Base-by-base conservation (phyloP, 208 protist species). In the Wallacemonas sp. region DNA sequence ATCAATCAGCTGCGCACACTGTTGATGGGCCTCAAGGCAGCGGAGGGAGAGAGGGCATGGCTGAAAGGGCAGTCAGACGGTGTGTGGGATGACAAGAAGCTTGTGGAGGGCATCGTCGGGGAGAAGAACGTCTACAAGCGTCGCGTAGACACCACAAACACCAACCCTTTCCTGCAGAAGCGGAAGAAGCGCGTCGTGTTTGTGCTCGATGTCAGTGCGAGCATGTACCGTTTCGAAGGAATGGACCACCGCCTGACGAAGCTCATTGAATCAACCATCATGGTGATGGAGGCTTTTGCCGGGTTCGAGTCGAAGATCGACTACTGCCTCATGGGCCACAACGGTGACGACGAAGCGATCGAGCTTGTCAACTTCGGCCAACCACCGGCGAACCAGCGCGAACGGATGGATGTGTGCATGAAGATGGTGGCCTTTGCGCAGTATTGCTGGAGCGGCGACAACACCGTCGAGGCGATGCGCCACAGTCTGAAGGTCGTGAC, bases 191-290 rank as follows among this genome's bases (percentile, higher is more conserved):
- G 85, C 30, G 68, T 97, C 5, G 66, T 92, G 21, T 96, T 98
- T 83, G 89, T 97, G 29, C 73, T 97, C 48, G 95, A 98, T 68
- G 83, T 95, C 36, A 92, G 82, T 44, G 93, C 89, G 10, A 92
- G 79, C 68, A 98, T 98, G 93, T 97, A 97, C 75, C 83, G 93
- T 44, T 97, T 98, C 84, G 96, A 97, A 42, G 63, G 88, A 26
- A 82, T 87, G 68, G 95, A 98, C 63, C 78, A 81, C 29, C 80
- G 95, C 9, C 76, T 98, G 22, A 85, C 89, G 4, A 89, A 91
- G 57, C 70, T 95, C 66, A 58, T 97, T 6, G 92, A 95, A 58
- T 82, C 84, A 27, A 91, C 91, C 26, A 75, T 93, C 39, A 96
- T 97, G 92, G 71, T 98, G 21, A 96, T 96, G 82, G 93, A 97